Conservation (phyloP, 805 yeast species). For the Ogataea nonfermentans region DNA sequence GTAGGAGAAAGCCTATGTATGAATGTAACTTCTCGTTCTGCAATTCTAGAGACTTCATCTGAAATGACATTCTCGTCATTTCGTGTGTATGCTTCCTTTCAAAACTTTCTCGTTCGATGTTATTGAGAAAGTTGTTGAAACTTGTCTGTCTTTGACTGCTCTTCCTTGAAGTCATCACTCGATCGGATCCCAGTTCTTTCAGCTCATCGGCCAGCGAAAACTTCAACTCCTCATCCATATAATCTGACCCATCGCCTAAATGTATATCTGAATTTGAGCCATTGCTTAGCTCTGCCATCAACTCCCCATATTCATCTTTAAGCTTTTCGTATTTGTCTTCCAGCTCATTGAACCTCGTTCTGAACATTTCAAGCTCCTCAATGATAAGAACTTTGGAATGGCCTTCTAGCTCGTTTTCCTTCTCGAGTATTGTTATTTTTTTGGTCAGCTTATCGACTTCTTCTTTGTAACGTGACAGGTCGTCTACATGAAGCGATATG, state of each 20-base stretch:
- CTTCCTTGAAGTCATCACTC: constrained; percentile 14
- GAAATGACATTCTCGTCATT: constrained; percentile 50
- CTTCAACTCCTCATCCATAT: constrained; percentile 7
- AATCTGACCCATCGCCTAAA: background rate
- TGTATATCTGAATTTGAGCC: constrained; percentile 6
- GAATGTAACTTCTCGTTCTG: constrained; percentile 57
- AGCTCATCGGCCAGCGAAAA: constrained; percentile 24
- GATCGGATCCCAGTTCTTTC: constrained; percentile 10
- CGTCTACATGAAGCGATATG: constrained; percentile 15
- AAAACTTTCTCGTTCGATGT: constrained; percentile 25
- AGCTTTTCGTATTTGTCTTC: constrained; percentile 29
- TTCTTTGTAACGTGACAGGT: constrained; percentile 12
- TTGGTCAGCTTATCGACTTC: constrained; percentile 26
- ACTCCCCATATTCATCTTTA: constrained; percentile 30
- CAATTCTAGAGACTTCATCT: constrained; percentile 49
- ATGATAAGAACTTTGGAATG: constrained; percentile 51
- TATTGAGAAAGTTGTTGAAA: constrained; percentile 24
- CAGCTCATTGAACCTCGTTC: constrained; percentile 35
- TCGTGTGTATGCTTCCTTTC: constrained; percentile 40
- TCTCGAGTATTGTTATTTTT: constrained; percentile 38
- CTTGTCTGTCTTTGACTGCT: constrained; percentile 27
- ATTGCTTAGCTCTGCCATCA: constrained; percentile 26
- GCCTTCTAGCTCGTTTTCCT: constrained; percentile 51
- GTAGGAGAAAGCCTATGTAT: constrained; percentile 56
- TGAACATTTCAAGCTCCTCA: constrained; percentile 52